Base-by-base conservation (phyloP, 441 rosid genomes). In the Adansonia madagascariensis region DNA sequence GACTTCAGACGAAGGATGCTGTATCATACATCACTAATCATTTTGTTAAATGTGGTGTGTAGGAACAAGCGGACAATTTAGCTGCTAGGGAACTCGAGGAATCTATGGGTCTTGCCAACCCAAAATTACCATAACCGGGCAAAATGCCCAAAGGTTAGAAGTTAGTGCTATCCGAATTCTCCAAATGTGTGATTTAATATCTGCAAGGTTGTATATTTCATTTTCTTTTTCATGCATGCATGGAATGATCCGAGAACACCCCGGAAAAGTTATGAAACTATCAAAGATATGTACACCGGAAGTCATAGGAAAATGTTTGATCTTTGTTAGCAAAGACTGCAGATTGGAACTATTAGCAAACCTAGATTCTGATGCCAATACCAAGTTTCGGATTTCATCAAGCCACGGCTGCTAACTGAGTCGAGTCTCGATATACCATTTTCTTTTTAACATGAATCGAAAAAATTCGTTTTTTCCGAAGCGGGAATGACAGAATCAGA, bases 61-160 rank as follows among this genome's bases (percentile, higher is more conserved):
- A 96, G 99, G 99, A 86, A 81, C 94, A 91, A 94, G 98, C 88
- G 6, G 97, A 94, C 63, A 75, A 71, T 78, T 67, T 87, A 70
- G 80, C 97, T 63, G 96, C 93, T 14, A 85, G 84, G 81, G 98
- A 92, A 84, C 90, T 90, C 27, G 91, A 92, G 0, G 84, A 84
- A 81, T 85, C 95, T 14, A 88, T 92, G 95, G 98, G 91, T 78
- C 91, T 95, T 62, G 18, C 90, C 49, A 88, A 78, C 69, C 80
- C 81, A 3, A 86, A 81, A 56, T 84, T 91, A 66, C 91, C 87
- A n/a, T 86, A 84, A 87, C 64, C 62, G 1, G 8, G n/a, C 22
- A 27, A 57, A 49, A 47, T 27, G 53, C 50, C 49, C 24, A 8
- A 35, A 35, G 56, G 39, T 68, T 57, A 46, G 46, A 77, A 73